Conservation (phyloP, 1,284 basidiomycete genomes). For the Marasmius fiardii region DNA sequence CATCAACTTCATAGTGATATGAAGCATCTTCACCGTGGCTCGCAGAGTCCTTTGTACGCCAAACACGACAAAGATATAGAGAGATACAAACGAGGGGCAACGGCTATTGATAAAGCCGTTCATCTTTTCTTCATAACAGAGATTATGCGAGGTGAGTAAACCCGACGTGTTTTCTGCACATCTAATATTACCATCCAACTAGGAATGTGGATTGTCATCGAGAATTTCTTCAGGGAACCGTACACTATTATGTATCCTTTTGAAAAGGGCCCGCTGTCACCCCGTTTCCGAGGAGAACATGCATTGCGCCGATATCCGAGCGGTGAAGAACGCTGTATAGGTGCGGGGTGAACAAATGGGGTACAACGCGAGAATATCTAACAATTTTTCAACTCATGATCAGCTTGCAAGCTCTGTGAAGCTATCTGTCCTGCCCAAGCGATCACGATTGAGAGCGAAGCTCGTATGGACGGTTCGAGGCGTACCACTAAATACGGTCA, state of each 20-base stretch:
- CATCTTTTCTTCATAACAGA: constrained; percentile 99
- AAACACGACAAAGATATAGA: constrained; percentile 46
- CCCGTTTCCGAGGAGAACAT: constrained; percentile 98
- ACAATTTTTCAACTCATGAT: constrained; percentile 1
- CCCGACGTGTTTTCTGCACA: constrained; percentile 1
- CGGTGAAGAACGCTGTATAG: constrained; percentile 98
- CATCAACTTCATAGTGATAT: constrained; percentile 34
- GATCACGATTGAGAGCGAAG: constrained; percentile 98
- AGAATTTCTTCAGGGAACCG: constrained; percentile 96
- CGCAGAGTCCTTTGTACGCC: constrained; percentile 9
- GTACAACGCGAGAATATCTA: neutral
- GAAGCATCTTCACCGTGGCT: constrained; percentile 11
- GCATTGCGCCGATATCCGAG: constrained; percentile 97
- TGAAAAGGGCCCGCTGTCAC: constrained; percentile 97
- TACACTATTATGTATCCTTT: constrained; percentile 99
- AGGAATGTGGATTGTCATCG: constrained; percentile 99
- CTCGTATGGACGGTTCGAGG: constrained; percentile 92
- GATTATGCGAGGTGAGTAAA: constrained; percentile 83
- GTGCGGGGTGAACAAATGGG: constrained; percentile 35
- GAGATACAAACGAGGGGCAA: constrained; percentile 76
- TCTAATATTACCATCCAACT: neutral
- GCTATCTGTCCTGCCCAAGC: constrained; percentile 99
- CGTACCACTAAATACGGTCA: constrained; percentile 95
- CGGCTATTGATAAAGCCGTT: constrained; percentile 93
- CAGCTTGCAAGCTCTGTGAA: constrained; percentile 98